These are phyloP conservation scores for Leccinum pseudoinsigne DNA, from an alignment of 1,284 basidiomycete genomes.

Conservation along the genomic window DNA sequence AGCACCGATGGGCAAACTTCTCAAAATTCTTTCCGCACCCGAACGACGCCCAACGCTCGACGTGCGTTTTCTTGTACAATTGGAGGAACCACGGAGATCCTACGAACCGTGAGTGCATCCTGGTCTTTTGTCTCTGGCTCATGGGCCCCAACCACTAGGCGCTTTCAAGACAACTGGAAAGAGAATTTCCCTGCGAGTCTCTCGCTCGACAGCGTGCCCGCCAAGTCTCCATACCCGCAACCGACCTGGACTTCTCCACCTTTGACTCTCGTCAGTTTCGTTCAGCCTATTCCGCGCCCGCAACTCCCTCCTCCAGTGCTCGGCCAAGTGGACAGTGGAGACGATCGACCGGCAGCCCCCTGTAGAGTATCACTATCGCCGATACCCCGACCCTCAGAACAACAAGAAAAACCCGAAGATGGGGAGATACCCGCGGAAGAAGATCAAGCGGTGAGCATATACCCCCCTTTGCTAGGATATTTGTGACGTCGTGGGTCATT, in stretches of 20 bases:
- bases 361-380: neutral
- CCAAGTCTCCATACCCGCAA: constrained; percentile 28
- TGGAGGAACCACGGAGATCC: constrained; percentile 34
- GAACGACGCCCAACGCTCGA: constrained; percentile 16
- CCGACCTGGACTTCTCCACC: constrained; percentile 27
- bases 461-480: neutral
- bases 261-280: constrained; percentile 20
- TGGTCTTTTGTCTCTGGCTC: neutral
- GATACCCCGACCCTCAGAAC: neutral
- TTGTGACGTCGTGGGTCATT: neutral
- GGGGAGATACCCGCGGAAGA: neutral
- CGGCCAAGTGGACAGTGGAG: neutral
- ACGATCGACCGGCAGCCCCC: neutral
- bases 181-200: constrained; percentile 18
- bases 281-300: constrained; percentile 26
- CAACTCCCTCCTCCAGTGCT: neutral
- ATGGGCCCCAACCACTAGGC: neutral
- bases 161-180: constrained; percentile 27
- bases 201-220: constrained; percentile 15
- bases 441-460: constrained; percentile 9
- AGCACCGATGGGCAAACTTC: constrained; percentile 27
- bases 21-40: constrained; percentile 4
- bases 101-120: constrained; percentile 26
- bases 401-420: neutral
- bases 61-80: constrained; percentile 32